A percentile compares a stretch with the other conserved stretches of the same genome.
These are phyloP conservation scores for Amanita pallidorosea DNA, from an alignment of 768 basidiomycete genomes.

Conservation along the genomic window DNA sequence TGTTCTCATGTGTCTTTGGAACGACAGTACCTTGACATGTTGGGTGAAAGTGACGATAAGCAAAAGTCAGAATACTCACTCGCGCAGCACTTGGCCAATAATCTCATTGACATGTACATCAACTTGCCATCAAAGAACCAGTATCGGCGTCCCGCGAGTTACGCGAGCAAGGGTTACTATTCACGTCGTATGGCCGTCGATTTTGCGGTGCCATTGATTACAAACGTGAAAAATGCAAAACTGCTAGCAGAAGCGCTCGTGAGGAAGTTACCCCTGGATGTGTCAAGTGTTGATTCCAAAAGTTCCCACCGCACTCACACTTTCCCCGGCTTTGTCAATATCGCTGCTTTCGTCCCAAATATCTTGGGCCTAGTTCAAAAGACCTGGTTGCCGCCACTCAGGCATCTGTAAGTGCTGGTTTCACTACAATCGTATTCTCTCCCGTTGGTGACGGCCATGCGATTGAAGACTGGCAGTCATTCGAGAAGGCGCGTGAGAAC, in stretches of 20 bases:
- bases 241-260: slow-evolving; percentile 89
- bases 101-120: slow-evolving; percentile 99
- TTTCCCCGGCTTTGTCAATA: slow-evolving; percentile 88
- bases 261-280: slow-evolving; percentile 81
- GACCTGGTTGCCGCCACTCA: slow-evolving; percentile 63
- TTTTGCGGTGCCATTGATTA: slow-evolving; percentile 94
- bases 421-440: slow-evolving; percentile 74
- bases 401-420: slow-evolving; percentile 82
- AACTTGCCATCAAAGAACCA: slow-evolving; percentile 97
- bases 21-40: slow-evolving; percentile 75
- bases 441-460: slow-evolving; percentile 53
- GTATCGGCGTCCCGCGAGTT: slow-evolving; percentile 93
- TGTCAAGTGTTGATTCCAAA: slow-evolving; percentile 88
- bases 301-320: slow-evolving; percentile 83
- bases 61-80: slow-evolving; percentile 98
- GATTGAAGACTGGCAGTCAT: slow-evolving; percentile 56
- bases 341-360: slow-evolving; percentile 76
- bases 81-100: slow-evolving; percentile 92
- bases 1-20: neutral
- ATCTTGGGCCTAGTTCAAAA: slow-evolving; percentile 40
- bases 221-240: slow-evolving; percentile 98
- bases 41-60: slow-evolving; percentile 58
- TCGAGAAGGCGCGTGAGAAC: slow-evolving; percentile 62
- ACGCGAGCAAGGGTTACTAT: slow-evolving; percentile 92
- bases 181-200: slow-evolving; percentile 99